Base-by-base conservation (phyloP, 805 yeast genomes). In the Yarrowia keelungensis region DNA sequence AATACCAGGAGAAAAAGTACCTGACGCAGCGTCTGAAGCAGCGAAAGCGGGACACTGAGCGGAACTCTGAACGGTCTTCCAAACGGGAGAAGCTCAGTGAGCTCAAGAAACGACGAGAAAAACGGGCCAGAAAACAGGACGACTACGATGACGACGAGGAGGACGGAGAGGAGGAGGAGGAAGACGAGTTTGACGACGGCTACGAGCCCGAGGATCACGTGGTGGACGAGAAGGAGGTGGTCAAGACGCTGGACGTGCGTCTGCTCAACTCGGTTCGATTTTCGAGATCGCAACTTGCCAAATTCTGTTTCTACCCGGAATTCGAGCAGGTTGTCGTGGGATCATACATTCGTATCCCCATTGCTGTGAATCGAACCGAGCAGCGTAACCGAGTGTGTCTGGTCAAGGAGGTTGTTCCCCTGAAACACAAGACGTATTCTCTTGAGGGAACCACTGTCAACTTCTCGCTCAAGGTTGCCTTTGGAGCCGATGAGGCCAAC, bases 291-390 rank as follows among this genome's bases (percentile, higher is more conserved):
- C 85, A 87, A 72, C 85, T 92, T 53, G 85, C 88, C 47, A 89
- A 89, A 76, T 91, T 82, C 76, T 86, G 93, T 75, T 92, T 87
- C 77, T 88, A 92, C 78, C 93, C 95, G 12, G 92, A 87, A 42
- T 93, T 96, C 77, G 87, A 85, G 56, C 87, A 85, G 19, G 84
- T 85, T 0, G 85, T 91, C 15, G 81, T 84, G 19, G 96, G 91
- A 22, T 87, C 96, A 62, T 91, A 83, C 76, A 97, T 93, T 43
- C 85, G 93, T 72, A 87, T 95, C 68, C 92, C 91, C 76, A 85
- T 95, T 69, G 97, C 97, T 10, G 75, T 81, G 50, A 89, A 88
- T 74, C 83, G 83, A 69, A 83, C 86, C 54, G 85, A 87, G 12
- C 86, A 89, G 39, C 81, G 82, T 74, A 84, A 95, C 79, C 84